Conservation (phyloP, 2,329 filamentous ascomycete genomes). For the Ophiostoma quercus region DNA sequence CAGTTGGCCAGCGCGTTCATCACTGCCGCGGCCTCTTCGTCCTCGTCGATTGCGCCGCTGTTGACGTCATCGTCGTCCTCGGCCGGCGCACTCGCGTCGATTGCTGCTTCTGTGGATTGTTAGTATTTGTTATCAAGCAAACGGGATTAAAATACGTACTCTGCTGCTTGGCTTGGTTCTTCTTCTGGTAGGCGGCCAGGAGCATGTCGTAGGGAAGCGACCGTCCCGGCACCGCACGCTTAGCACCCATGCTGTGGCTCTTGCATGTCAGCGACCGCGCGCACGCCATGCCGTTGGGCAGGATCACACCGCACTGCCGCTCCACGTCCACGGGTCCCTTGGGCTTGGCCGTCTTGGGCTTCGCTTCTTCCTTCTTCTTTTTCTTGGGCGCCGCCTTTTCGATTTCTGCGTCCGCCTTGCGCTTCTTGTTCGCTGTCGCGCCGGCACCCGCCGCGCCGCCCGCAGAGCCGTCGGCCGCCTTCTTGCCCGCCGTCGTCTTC, state of each 20-base stretch:
- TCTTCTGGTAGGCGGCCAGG: constrained; percentile 84
- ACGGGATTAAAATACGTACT: background rate
- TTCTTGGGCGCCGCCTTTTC: constrained; percentile 82
- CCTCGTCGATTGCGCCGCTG: constrained; percentile 78
- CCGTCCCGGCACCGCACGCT: constrained; percentile 78
- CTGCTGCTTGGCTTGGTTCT: constrained; percentile 97
- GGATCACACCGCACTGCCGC: constrained; percentile 81
- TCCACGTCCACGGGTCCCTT: constrained; percentile 94
- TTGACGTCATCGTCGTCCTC: constrained; percentile 81
- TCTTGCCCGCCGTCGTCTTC: constrained; percentile 34
- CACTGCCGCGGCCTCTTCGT: constrained; percentile 86
- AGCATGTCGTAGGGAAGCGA: constrained; percentile 91
- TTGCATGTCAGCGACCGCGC: constrained; percentile 89
- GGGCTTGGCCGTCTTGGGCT: constrained; percentile 74
- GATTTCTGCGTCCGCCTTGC: constrained; percentile 69
- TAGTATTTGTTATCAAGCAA: background rate
- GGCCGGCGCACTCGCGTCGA: constrained; percentile 87
- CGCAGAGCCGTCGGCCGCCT: constrained; percentile 34
- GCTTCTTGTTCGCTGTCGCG: constrained; percentile 52
- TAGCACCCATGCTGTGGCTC: constrained; percentile 91
- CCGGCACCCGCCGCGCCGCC: constrained; percentile 59
- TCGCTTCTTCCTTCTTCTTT: constrained; percentile 92
- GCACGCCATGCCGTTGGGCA: constrained; percentile 81
- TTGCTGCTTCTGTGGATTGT: constrained; percentile 58
- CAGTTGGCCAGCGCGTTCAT: constrained; percentile 75